A percentile compares a stretch with the other conserved stretches of the same genome.
These are phyloP conservation scores for Epichloe uncinata DNA, from an alignment of 2,329 filamentous ascomycete genomes.

Conservation along the genomic window DNA sequence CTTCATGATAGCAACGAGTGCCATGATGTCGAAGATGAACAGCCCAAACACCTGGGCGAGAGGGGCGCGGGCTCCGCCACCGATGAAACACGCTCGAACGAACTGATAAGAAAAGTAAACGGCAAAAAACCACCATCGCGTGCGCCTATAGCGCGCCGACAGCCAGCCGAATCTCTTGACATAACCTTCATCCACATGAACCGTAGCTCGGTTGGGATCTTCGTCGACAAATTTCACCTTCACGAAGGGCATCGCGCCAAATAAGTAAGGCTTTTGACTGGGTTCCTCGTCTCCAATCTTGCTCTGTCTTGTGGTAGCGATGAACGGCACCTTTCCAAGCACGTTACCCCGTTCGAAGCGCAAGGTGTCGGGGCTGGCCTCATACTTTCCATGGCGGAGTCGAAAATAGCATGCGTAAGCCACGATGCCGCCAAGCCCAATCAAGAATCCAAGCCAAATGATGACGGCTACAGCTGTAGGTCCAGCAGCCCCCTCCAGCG, in stretches of 20 bases:
- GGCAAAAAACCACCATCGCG: constrained; percentile 65
- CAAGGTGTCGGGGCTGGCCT: constrained; percentile 36
- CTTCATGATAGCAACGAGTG: constrained; percentile 44
- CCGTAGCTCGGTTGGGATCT: constrained; percentile 28
- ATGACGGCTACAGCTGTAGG: constrained; percentile 52
- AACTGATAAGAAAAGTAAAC: constrained; percentile 62
- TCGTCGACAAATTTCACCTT: constrained; percentile 35
- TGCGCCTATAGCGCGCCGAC: constrained; percentile 52
- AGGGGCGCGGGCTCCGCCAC: constrained; percentile 48
- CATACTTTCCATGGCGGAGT: constrained; percentile 39
- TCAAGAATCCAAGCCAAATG: constrained; percentile 48
- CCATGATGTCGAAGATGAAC: constrained; percentile 52
- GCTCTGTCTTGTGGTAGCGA: constrained; percentile 35
- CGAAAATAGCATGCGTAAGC: constrained; percentile 48
- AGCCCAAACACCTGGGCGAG: constrained; percentile 58
- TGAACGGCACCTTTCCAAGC: constrained; percentile 42
- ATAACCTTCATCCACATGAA: constrained; percentile 53
- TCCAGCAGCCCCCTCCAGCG: constrained; percentile 42
- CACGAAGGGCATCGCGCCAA: constrained; percentile 37
- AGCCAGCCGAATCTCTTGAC: constrained; percentile 62
- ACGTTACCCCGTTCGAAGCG: constrained; percentile 39
- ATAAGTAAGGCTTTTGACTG: constrained; percentile 23
- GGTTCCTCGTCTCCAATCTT: constrained; percentile 32
- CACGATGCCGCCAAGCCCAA: constrained; percentile 39
- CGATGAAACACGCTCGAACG: constrained; percentile 58